Base-by-base conservation (phyloP, 2,329 filamentous ascomycete species). In the Akanthomyces uredinophilus region DNA sequence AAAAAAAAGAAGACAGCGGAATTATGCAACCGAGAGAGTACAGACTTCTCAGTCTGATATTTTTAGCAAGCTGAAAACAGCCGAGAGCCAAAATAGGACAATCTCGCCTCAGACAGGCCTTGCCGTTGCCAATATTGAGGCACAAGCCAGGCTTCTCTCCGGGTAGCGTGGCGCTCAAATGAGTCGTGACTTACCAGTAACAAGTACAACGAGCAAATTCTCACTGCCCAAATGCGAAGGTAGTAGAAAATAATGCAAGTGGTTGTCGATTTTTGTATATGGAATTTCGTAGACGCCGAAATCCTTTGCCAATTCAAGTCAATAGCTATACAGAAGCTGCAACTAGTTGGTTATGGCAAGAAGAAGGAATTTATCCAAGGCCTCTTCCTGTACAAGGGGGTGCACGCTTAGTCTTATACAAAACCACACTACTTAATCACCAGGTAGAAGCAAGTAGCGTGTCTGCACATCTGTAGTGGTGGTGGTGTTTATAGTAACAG, bases 341-440 rank as follows among this genome's bases (percentile, higher is more conserved):
- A 35, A 35, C 32, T 35, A 35, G 32, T 35, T 35, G 32, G 32
- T 10, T 10, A 5, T 35, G 24, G 24, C 24, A 46, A 46, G 24
- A 56, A 46, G 14, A 27, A 46, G 27, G 7, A 56, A 35, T 27
- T 46, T 18, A 13, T 43, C 11, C 24, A 47, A 18, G n/a, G 24
- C 24, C n/a, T 20, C 24, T 52, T 14, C 47, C 6, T n/a, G 14
- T 18, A 20, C 24, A 7, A 46, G 35, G 47, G 47, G 57, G 57
- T 39, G 49, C 57, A 44, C 16, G 18, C 41, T 35, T 53, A 6
- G 47, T 60, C 57, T 60, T 60, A 60, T 60, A 60, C 37, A 52
- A 35, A 35, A 47, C 18, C 13, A 37, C 53, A 49, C 56, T 32
- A 44, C 56, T 20, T 2, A 60, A 20, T 32, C 6, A 1, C 35